Percentiles rank a stretch among this genome's conserved stretches.
These are phyloP conservation scores for Lachancea meyersii DNA, from an alignment of 805 yeast genomes.

Conservation along the genomic window DNA sequence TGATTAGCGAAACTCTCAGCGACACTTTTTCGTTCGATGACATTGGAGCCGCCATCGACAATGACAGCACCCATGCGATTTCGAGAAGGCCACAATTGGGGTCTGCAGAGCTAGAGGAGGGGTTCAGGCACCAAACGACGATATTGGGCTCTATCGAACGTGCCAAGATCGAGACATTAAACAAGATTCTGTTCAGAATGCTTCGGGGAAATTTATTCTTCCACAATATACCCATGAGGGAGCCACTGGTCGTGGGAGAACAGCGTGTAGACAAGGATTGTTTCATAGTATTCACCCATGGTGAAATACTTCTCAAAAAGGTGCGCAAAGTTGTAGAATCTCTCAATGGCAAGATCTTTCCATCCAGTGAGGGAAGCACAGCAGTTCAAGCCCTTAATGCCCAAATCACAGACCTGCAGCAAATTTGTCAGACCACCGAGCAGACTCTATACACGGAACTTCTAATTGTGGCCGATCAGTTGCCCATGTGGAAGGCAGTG, in stretches of 20 bases:
- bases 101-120: constrained; percentile 29
- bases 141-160: constrained; percentile 76
- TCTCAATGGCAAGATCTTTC: constrained; percentile 64
- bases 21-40: constrained; percentile 25
- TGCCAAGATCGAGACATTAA: constrained; percentile 60
- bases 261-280: constrained; percentile 61
- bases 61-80: constrained; percentile 8
- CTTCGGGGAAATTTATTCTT: constrained; percentile 87
- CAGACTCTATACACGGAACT: constrained; percentile 72
- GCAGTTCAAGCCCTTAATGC: constrained; percentile 38
- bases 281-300: constrained; percentile 89
- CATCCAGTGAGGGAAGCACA: constrained; percentile 38
- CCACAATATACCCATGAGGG: constrained; percentile 64
- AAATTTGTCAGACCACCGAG: constrained; percentile 58
- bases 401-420: constrained; percentile 49
- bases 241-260: constrained; percentile 58
- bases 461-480: constrained; percentile 65
- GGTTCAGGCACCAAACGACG: constrained; percentile 30
- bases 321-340: constrained; percentile 84
- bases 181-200: constrained; percentile 85
- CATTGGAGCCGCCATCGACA: constrained; percentile 5
- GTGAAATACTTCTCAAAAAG: constrained; percentile 62
- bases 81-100: constrained; percentile 4
- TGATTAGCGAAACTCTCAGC: constrained; percentile 22
- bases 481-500: constrained; percentile 66